phyloP scores from a whole-genome alignment of 2,329 filamentous ascomycete species.

The Elsinoe fawcettii region DNA sequence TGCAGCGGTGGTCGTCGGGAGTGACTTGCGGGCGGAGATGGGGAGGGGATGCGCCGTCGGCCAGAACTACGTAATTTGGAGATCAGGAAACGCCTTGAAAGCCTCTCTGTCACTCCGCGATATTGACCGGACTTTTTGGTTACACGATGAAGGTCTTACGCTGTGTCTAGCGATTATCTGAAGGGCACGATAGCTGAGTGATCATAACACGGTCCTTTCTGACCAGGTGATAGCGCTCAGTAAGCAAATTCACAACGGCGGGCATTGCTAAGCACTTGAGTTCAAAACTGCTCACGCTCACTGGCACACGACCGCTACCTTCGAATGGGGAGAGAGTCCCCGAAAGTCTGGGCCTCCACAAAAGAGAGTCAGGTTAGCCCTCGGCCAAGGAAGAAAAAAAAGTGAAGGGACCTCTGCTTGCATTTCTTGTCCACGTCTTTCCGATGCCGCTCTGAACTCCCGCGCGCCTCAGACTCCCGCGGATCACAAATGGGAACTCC shows the following conservation, averaged over 20 bases:
- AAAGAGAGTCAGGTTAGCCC: background rate
- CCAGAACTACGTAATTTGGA: background rate
- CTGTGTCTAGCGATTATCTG: background rate
- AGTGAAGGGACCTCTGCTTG: no score
- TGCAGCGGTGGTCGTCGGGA: background rate
- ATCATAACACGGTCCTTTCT: background rate
- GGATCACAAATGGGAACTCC: background rate
- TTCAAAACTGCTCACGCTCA: background rate
- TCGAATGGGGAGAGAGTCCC: background rate
- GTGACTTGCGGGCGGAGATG: background rate
- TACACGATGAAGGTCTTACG: background rate
- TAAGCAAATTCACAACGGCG: background rate
- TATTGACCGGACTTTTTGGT: background rate
- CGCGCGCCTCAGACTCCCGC: background rate
- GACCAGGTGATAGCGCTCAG: conserved; percentile 1
- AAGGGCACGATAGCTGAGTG: background rate
- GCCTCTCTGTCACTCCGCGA: background rate
- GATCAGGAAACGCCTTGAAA: background rate
- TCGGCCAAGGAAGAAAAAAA: background rate
- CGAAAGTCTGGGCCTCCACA: background rate
- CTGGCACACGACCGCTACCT: background rate
- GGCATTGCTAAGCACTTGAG: background rate
- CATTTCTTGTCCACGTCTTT: background rate
- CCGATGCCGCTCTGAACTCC: conserved; percentile 1
- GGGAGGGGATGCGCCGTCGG: background rate